phyloP scores from a whole-genome alignment of 495 filamentous ascomycete genomes.

The Pseudomonodictys pantanalensis region DNA sequence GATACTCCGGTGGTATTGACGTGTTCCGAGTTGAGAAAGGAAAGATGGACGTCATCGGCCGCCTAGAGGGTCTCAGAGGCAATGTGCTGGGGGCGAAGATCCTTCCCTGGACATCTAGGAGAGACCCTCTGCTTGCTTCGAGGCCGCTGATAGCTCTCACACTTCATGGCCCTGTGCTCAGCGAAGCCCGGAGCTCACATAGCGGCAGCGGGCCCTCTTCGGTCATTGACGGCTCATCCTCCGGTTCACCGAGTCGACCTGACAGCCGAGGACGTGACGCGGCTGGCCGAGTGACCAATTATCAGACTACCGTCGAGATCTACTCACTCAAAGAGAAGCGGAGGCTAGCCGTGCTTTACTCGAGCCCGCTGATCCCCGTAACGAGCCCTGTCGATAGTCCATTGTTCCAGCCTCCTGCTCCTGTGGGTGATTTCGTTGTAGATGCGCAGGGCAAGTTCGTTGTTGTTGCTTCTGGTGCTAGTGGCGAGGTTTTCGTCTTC shows the following conservation, averaged over 20 bases:
- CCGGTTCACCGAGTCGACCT: constrained; percentile 29
- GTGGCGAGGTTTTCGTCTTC: constrained; percentile 83
- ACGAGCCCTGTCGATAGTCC: constrained; percentile 52
- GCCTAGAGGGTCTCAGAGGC: constrained; percentile 71
- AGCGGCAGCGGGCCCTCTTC: constrained; percentile 18
- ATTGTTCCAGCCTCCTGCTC: constrained; percentile 57
- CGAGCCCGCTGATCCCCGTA: constrained; percentile 50
- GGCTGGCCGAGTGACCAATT: constrained; percentile 51
- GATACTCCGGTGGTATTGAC: constrained; percentile 71
- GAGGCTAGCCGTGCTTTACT: constrained; percentile 66
- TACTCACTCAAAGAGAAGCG: constrained; percentile 71
- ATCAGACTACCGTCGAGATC: constrained; percentile 82
- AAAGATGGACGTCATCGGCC: constrained; percentile 61
- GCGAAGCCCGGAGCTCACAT: constrained; percentile 5
- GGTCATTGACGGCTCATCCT: constrained; percentile 23
- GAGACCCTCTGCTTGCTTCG: constrained; percentile 44
- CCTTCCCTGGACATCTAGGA: constrained; percentile 54
- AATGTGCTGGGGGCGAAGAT: constrained; percentile 80
- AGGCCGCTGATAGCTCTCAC: constrained; percentile 71
- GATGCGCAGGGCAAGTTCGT: constrained; percentile 64
- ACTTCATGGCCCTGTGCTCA: constrained; percentile 65
- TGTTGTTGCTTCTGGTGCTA: constrained; percentile 71
- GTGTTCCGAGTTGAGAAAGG: constrained; percentile 67
- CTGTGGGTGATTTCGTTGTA: constrained; percentile 68
- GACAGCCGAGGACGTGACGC: constrained; percentile 24